These are phyloP conservation scores for Discostella stelligera DNA, from an alignment of 352 stramenopile genomes.

Conservation along the genomic window DNA sequence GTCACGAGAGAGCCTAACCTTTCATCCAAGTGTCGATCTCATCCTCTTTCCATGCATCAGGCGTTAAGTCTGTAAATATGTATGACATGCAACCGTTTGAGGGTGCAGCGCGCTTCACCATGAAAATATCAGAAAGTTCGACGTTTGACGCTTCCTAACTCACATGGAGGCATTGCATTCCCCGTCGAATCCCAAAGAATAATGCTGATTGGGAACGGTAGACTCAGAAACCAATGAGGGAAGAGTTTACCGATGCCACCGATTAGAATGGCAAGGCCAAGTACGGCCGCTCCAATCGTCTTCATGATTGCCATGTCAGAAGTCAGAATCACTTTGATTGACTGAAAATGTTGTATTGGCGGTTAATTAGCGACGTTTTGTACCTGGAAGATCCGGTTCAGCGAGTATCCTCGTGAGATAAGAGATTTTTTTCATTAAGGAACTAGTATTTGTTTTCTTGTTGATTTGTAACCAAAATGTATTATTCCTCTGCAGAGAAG, in stretches of 20 bases:
- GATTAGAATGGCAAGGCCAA: constrained; percentile 36
- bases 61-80: constrained; percentile 16
- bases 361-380: no score
- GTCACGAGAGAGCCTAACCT: constrained; percentile 1
- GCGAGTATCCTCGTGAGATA: no score
- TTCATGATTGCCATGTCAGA: constrained; percentile 25
- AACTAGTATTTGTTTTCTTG: no score
- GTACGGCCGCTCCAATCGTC: constrained; percentile 19
- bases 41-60: constrained; percentile 35
- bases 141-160: not conserved
- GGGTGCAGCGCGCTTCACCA: no score
- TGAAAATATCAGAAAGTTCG: constrained; percentile 1
- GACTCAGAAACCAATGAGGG: constrained; percentile 31
- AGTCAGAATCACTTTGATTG: no score
- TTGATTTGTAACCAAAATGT: no score
- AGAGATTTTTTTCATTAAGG: no score
- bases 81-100: not conserved
- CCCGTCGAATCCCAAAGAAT: constrained; percentile 43
- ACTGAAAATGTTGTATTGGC: no score
- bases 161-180: constrained; percentile 38
- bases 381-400: no score
- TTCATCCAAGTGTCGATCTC: constrained; percentile 42
- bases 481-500: no score
- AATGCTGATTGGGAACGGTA: constrained; percentile 39
- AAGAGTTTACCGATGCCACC: constrained; percentile 27